Conservation (phyloP, 192 early-diverging fungal genomes). For the Umbelopsis sp. region DNA sequence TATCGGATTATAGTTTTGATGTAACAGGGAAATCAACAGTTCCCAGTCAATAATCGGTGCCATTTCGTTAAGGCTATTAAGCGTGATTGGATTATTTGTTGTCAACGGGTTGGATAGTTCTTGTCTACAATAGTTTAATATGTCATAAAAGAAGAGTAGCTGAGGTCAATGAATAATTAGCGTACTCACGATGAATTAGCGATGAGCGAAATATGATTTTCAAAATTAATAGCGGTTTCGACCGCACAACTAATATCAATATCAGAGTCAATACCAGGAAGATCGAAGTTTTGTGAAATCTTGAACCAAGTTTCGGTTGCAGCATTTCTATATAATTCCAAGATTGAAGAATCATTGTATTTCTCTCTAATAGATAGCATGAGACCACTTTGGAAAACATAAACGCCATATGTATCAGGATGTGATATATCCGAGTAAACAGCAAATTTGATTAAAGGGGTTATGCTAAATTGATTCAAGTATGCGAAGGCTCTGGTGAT, state of each 20-base stretch:
- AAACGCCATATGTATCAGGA: too few species aligned
- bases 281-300: slow-evolving; percentile 30
- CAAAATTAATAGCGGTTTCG: slow-evolving; percentile 54
- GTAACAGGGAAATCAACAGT: slow-evolving; percentile 23
- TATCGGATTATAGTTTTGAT: slow-evolving; percentile 1
- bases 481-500: slow-evolving; percentile 5
- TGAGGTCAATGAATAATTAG: not conserved
- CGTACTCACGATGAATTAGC: slow-evolving; percentile 38
- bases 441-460: not conserved
- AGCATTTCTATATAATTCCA: slow-evolving; percentile 45
- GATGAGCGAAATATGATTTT: slow-evolving; percentile 53
- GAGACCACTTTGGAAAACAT: too few species aligned
- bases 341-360: too few species aligned
- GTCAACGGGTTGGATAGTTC: slow-evolving; percentile 48
- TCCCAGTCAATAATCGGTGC: slow-evolving; percentile 47
- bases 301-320: slow-evolving; percentile 43
- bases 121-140: slow-evolving; percentile 20
- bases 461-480: not conserved
- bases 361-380: too few species aligned
- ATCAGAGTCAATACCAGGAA: not conserved
- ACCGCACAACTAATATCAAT: slow-evolving; percentile 32
- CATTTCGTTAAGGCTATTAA: slow-evolving; percentile 34
- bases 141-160: not conserved
- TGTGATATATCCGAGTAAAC: too few species aligned
- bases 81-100: slow-evolving; percentile 46